These are phyloP conservation scores for Xylaria curta DNA, from an alignment of 495 filamentous ascomycete species.

Conservation along the genomic window DNA sequence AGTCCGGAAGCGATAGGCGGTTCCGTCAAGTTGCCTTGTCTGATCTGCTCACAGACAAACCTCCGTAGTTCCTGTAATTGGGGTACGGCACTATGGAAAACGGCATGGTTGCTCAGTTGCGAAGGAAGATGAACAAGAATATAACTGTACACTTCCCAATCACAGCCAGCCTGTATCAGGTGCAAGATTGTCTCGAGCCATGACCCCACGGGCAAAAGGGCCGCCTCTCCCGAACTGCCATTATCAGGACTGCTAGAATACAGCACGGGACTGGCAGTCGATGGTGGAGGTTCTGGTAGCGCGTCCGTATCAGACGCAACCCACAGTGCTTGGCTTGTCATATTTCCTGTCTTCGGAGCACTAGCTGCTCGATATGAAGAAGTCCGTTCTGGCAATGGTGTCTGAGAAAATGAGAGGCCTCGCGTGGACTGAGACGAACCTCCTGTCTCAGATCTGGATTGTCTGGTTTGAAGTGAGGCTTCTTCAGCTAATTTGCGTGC, in stretches of 20 bases:
- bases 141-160: conserved; percentile 96
- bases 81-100: conserved; percentile 73
- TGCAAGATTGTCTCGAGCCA: conserved; percentile 80
- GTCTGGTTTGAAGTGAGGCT: conserved; percentile 47
- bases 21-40: conserved; percentile 73
- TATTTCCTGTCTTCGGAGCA: conserved; percentile 42
- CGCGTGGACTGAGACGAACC: conserved; percentile 46
- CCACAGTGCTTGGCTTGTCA: conserved; percentile 56
- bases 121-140: conserved; percentile 84
- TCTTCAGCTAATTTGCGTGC: conserved; percentile 59
- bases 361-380: conserved; percentile 43
- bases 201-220: conserved; percentile 66
- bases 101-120: conserved; percentile 86
- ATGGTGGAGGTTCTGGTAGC: conserved; percentile 52
- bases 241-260: conserved; percentile 36
- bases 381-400: conserved; percentile 46
- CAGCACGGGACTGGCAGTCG: conserved; percentile 53
- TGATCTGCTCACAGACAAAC: conserved; percentile 80
- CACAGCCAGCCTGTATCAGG: conserved; percentile 74
- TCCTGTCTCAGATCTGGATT: conserved; percentile 45
- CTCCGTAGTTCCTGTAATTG: conserved; percentile 80
- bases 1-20: conserved; percentile 75
- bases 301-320: conserved; percentile 58
- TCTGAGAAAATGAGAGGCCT: conserved; percentile 55
- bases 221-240: conserved; percentile 26